Conservation (phyloP, 2,329 filamentous ascomycete genomes). For the Penicillium occitanis region DNA sequence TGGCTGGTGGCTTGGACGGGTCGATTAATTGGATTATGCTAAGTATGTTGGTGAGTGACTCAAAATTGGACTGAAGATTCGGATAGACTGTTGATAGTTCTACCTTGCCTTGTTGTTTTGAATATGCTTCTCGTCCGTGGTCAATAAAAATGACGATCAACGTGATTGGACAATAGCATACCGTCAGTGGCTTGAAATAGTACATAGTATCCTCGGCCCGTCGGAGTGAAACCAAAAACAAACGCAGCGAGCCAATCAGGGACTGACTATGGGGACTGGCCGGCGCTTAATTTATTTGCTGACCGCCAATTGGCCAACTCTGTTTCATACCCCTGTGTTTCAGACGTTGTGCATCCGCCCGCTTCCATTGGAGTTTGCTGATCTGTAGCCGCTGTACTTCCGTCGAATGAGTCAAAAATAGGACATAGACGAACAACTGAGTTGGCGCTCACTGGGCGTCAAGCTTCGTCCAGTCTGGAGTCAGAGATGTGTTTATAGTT, state of each 20-base stretch:
- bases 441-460: slow-evolving; percentile 6
- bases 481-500: neutral
- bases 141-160: neutral
- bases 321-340: slow-evolving; percentile 9
- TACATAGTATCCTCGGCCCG: neutral
- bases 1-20: neutral
- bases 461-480: neutral
- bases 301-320: neutral
- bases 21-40: too few relatives aligned
- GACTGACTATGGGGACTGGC: neutral
- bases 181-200: neutral
- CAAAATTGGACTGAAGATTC: neutral
- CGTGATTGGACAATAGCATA: neutral
- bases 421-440: neutral
- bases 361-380: slow-evolving; percentile 1
- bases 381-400: neutral
- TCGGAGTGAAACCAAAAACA: neutral
- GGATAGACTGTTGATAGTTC: neutral
- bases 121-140: neutral
- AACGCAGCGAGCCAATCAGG: neutral
- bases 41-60: neutral
- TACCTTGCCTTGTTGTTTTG: neutral
- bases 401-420: neutral
- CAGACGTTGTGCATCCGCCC: slow-evolving; percentile 2
- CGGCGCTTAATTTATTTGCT: neutral